Evolutionary conservation across 257 asterid genomes (phyloP), one percentile per base, ranked within the genome.

Genomic region (Lantana camara): DNA sequence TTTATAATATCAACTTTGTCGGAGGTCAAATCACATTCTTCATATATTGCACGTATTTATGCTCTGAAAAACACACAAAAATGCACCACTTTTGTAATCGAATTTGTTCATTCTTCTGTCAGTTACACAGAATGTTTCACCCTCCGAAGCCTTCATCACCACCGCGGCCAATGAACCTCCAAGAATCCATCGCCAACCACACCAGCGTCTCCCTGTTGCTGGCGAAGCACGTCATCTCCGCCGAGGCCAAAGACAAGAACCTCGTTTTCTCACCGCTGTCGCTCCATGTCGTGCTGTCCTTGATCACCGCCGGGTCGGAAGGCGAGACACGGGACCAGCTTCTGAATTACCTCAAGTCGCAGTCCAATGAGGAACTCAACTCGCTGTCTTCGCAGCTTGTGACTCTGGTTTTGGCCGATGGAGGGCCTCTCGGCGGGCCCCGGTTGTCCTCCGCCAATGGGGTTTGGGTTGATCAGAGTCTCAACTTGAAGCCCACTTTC

Each of bases 261-360:
- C 32, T 79, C 42, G 78, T 79, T 12, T 77, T 85, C 68, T 85
- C 89, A 23, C 91, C 91, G 13, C 54, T 77, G 24, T 85, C 91
- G 51, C 66, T 84, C 67, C 83, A 81, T 67, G 83, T 70, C 4
- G 80, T 74, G 1, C 17, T 84, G 66, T 75, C 68, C 34, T 34
- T 81, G 71, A 61, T 77, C 5, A 67, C 80, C 6, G 78, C 87
- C 69, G 90, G 90, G 49, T 79, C 90, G 14, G 40, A 9, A 0
- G 90, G 83, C 27, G 68, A 73, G 52, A 81, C 87, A 61, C 74
- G 55, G 5, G 56, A 66, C 40, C 83, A 79, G 80, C 40, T 81
- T 12, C 73, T 83, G 23, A 63, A 60, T 0, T 78, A 67, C 55
- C 77, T 84, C 52, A 77, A 63, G 46, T 64, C 74, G 9, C 27